Evolutionary conservation across 2,329 filamentous ascomycete species (phyloP), one percentile per base, ranked within the genome.

Genomic region (Bipolaris zeicola): DNA sequence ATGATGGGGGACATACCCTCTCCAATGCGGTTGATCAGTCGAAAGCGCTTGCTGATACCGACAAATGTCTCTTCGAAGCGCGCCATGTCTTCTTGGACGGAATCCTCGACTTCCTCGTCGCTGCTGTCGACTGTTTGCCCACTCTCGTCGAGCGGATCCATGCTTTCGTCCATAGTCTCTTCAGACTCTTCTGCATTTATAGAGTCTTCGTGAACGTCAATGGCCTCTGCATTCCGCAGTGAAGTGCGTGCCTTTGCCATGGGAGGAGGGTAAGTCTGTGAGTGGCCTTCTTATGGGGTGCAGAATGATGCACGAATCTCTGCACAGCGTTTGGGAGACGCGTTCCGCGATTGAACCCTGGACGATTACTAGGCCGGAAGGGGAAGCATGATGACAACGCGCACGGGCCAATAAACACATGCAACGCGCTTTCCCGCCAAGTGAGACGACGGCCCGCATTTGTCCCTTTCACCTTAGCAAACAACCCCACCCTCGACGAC

Each of bases 21-120:
- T 71, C 95, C 95, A 71, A 99, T 99, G 61, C 94, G 89, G 78
- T 97, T 97, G 74, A 99, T 95, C 52, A 99, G 79, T 50, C 93
- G 88, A 77, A 94, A 99, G 55, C 89, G 87, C 68, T 91, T 84
- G 63, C 85, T 89, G 74, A 98, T 96, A 49, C 90, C 91, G 36
- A 88, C 88, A 73, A 98, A 97, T 33, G 87, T 89, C 51, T 87
- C 82, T 67, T 94, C 88, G 55, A 99, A 86, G 65, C 88, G 91
- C 50, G 87, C 85, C 86, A 99, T 99, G 75, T 99, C 95, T 50
- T 92, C 87, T 60, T 87, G 85, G 13, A 96, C 90, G 5, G 79
- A 80, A 18, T 85, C 80, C 64, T 93, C 89, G 36, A 91, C 82
- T 24, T 84, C 82, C 48, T 91, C 87, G 22, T 76, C 74, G 61